Evolutionary conservation across 2,329 filamentous ascomycete genomes (phyloP), one percentile per base, ranked within the genome.

Genomic region (Alternaria ethzedia): DNA sequence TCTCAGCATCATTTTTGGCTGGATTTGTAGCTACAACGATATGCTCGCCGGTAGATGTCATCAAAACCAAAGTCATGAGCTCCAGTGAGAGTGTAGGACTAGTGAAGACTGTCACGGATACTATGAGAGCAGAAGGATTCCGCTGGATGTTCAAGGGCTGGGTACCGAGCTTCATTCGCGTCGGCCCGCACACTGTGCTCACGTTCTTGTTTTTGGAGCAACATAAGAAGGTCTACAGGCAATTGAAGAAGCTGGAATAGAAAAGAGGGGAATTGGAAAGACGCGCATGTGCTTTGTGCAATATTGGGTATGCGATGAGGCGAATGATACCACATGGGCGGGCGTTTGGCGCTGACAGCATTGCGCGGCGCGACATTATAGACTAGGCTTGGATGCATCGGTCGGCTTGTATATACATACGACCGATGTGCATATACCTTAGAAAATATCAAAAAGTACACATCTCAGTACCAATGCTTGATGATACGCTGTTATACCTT

Each of bases 61-160:
- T 97, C 82, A 96, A 96, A 85, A 97, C 93, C 10, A 86, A 92
- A 23, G 88, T 96, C 73, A 97, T 97, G 93, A 91, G 89, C 65
- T 87, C 89, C 2, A 82, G 83, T 12, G 75, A 87, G 66, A 81
- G 80, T 36, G 80, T 86, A 67, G 83, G 86, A 25, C 80, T 96
- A 28, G 67, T 87, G 4, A 83, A 82, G 59, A 79, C 94, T 21
- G 81, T 96, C 57, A 81, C 83, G 45, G 88, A 92, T 47, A 89
- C 94, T 30, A 91, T 89, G 68, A 86, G 83, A 58, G 82, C 86
- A 17, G 92, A 96, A 75, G 93, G 93, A 2, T 78, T 92, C 54
- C 81, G 86, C 47, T 97, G 93, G 93, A 90, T 95, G 86, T 96
- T 96, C 82, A 92, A 92, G 79, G 93, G 93, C 64, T 96, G 93